Evolutionary conservation across 1,284 basidiomycete species (phyloP).

Genomic region (Cryptococcus sp.): DNA sequence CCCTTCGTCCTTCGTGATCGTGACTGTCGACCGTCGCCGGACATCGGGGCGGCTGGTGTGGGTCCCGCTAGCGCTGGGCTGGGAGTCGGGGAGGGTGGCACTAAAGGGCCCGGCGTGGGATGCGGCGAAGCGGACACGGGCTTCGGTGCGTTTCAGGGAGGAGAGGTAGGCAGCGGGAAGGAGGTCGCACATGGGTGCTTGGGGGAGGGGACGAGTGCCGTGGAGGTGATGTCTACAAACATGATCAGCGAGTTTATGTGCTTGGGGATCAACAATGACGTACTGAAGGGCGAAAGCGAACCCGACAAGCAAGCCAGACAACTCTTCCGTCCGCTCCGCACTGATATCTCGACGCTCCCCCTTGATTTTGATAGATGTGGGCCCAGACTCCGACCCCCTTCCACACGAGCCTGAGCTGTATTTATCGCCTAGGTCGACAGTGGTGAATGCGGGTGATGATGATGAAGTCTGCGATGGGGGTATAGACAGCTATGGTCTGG

Average conservation of each 20-base stretch:
- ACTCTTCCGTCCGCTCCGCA: constrained; percentile 33
- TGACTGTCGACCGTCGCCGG: constrained; percentile 27
- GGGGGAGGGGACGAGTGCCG: constrained; percentile 40
- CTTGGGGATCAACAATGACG: constrained; percentile 8
- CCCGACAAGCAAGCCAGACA: constrained; percentile 40
- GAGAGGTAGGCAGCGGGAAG: constrained; percentile 41
- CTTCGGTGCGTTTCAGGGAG: constrained; percentile 45
- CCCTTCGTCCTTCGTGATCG: constrained; percentile 22
- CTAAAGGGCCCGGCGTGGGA: constrained; percentile 35
- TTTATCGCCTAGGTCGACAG: constrained; percentile 1
- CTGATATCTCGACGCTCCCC: constrained; percentile 8
- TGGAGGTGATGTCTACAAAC: constrained; percentile 36
- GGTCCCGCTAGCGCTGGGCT: not conserved
- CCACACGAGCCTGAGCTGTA: too few species aligned
- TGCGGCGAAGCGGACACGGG: constrained; percentile 45
- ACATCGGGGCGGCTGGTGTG: constrained; percentile 22
- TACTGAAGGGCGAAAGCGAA: constrained; percentile 48
- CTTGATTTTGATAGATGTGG: constrained; percentile 1
- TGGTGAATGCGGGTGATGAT: constrained; percentile 1
- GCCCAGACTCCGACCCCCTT: not conserved
- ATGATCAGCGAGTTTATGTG: too few species aligned
- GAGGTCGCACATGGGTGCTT: constrained; percentile 45
- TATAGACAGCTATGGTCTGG: constrained; percentile 9
- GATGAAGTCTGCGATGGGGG: not conserved
- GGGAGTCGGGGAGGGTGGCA: not conserved